Evolutionary conservation across 257 asterid species (phyloP).

Genomic region (Solanum sparsipilum): DNA sequence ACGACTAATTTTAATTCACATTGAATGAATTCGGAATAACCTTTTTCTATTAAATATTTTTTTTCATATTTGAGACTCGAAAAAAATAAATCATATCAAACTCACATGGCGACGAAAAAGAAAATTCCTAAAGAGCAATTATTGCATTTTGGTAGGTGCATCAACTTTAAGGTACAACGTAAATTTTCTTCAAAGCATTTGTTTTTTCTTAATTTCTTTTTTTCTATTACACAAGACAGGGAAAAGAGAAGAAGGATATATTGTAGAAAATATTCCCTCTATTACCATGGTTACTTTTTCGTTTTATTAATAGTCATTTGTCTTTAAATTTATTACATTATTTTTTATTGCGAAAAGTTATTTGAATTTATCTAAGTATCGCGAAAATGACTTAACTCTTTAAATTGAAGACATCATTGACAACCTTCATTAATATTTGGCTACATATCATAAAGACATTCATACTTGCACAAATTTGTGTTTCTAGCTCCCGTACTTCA

Average conservation of each 20-base stretch:
- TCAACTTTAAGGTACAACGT: not conserved
- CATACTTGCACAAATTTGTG: not conserved
- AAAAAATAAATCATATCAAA: not conserved
- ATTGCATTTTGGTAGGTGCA: not conserved
- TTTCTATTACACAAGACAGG: not conserved
- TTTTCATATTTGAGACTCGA: too few relatives aligned
- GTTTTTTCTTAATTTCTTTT: not conserved
- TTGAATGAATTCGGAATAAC: accelerated
- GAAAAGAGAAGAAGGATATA: not conserved
- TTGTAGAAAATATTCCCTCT: not conserved
- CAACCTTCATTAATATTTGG: not conserved
- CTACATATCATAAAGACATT: not conserved
- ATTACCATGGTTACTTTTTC: not conserved
- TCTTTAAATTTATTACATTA: not conserved
- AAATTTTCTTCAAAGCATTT: not conserved
- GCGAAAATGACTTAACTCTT: not conserved
- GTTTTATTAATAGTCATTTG: not conserved
- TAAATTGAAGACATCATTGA: not conserved
- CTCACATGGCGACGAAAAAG: not conserved
- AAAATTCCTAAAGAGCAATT: not conserved
- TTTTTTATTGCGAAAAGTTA: not conserved
- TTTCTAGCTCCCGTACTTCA: not conserved
- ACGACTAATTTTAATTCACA: too few relatives aligned
- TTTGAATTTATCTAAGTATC: not conserved
- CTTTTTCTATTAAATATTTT: accelerated